Conservation (phyloP, 2,329 filamentous ascomycete species). For the Nothophaeocryptopus gaeumannii region DNA sequence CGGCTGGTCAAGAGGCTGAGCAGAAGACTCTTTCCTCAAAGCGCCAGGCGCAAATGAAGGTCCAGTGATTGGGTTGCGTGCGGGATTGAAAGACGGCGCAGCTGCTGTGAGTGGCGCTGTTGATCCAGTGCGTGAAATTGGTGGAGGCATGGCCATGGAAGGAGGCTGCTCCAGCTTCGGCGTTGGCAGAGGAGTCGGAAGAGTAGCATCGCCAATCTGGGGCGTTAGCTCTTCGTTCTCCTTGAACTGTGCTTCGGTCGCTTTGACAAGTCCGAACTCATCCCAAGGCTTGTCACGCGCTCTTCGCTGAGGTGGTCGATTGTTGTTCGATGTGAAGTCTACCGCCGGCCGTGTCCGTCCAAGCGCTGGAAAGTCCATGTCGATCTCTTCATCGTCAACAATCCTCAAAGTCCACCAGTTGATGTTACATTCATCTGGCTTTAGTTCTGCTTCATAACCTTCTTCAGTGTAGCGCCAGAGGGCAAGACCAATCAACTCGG, state of each 20-base stretch:
- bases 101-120: conserved; percentile 17
- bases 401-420: conserved; percentile 81
- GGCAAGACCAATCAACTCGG: conserved; percentile 77
- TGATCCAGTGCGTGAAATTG: conserved; percentile 12
- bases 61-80: conserved; percentile 51
- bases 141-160: conserved; percentile 5
- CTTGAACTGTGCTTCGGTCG: conserved; percentile 63
- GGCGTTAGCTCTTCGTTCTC: conserved; percentile 59
- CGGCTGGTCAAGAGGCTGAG: conserved; percentile 38
- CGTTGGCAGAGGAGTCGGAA: conserved; percentile 13
- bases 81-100: conserved; percentile 38
- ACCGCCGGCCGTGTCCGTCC: conserved; percentile 71
- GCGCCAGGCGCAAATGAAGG: conserved; percentile 45
- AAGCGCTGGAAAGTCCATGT: conserved; percentile 79
- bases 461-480: conserved; percentile 77
- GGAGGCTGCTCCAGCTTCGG: conserved; percentile 11
- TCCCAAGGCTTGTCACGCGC: conserved; percentile 75
- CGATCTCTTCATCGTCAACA: conserved; percentile 79
- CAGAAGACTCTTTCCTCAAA: conserved; percentile 45
- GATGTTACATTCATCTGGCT: conserved; percentile 66
- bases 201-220: conserved; percentile 18
- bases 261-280: conserved; percentile 76
- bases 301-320: conserved; percentile 61
- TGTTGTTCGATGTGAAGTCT: conserved; percentile 76
- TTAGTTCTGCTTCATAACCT: conserved; percentile 65